phyloP scores from a whole-genome alignment of 805 yeast genomes.

The Metschnikowia proteae region DNA sequence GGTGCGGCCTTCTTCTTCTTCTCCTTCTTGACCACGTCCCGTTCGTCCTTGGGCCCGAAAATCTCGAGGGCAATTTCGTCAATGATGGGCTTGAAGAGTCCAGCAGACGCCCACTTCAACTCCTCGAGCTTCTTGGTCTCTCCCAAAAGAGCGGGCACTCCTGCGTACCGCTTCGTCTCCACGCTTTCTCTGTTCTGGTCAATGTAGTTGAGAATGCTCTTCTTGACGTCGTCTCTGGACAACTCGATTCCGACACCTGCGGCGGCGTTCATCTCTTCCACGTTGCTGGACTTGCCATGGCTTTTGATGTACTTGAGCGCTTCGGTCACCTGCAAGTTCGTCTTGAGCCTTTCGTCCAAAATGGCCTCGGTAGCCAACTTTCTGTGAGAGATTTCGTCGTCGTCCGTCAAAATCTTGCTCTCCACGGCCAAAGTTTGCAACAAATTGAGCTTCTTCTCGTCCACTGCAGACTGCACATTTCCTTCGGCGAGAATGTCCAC shows the following conservation, averaged over 20 bases:
- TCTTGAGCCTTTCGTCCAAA: constrained; percentile 56
- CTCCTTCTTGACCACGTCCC: constrained; percentile 80
- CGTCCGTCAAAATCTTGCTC: constrained; percentile 46
- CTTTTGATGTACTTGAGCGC: constrained; percentile 70
- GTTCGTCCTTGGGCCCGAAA: constrained; percentile 94
- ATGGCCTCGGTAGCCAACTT: constrained; percentile 57
- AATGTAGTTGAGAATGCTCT: constrained; percentile 57
- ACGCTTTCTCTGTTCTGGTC: constrained; percentile 57
- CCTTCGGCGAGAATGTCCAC: constrained; percentile 53
- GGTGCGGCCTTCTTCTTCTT: constrained; percentile 48
- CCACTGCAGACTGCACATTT: constrained; percentile 33
- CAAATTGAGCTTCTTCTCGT: constrained; percentile 58
- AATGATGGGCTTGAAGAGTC: constrained; percentile 78
- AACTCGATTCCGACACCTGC: constrained; percentile 80
- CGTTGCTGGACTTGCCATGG: constrained; percentile 41
- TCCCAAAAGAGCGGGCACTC: constrained; percentile 73
- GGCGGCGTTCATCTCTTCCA: constrained; percentile 52
- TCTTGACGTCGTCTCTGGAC: constrained; percentile 60
- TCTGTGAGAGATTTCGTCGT: constrained; percentile 38
- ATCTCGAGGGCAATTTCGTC: constrained; percentile 69
- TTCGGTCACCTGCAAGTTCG: constrained; percentile 73
- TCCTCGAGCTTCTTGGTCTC: constrained; percentile 68
- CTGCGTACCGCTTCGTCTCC: constrained; percentile 68
- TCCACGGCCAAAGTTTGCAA: constrained; percentile 76
- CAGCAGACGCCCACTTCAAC: constrained; percentile 91